Conservation (phyloP, 331 rosid genomes). For the Malus hybrid region DNA sequence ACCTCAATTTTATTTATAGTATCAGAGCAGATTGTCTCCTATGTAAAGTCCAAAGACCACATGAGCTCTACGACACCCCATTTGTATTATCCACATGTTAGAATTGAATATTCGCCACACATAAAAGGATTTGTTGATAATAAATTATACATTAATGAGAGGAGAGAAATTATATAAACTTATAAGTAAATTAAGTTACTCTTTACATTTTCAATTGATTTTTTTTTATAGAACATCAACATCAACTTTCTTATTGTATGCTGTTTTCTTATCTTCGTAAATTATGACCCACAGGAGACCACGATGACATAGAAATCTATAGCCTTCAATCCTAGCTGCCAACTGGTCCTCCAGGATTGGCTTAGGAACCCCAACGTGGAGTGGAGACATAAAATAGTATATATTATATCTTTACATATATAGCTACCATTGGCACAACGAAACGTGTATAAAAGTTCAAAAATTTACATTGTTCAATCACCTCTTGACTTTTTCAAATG, state of each 20-base stretch:
- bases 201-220: fast-evolving
- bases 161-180: fast-evolving
- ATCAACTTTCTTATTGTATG: too few relatives aligned
- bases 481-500: neutral
- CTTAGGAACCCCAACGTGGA: neutral
- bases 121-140: too few relatives aligned
- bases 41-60: too few relatives aligned
- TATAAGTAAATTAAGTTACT: too few relatives aligned
- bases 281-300: neutral
- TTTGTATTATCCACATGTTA: too few relatives aligned
- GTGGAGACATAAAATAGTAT: neutral
- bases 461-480: neutral
- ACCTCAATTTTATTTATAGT: too few relatives aligned
- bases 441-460: neutral
- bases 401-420: neutral
- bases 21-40: fast-evolving
- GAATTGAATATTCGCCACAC: too few relatives aligned
- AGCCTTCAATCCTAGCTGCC: neutral
- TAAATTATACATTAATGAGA: too few relatives aligned
- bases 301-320: neutral
- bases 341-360: neutral
- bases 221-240: too few relatives aligned
- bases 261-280: neutral
- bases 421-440: neutral
- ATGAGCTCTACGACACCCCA: too few relatives aligned